These are phyloP conservation scores for Yamadazyma oceani DNA, from an alignment of 1,139 yeast species.

Conservation along the genomic window DNA sequence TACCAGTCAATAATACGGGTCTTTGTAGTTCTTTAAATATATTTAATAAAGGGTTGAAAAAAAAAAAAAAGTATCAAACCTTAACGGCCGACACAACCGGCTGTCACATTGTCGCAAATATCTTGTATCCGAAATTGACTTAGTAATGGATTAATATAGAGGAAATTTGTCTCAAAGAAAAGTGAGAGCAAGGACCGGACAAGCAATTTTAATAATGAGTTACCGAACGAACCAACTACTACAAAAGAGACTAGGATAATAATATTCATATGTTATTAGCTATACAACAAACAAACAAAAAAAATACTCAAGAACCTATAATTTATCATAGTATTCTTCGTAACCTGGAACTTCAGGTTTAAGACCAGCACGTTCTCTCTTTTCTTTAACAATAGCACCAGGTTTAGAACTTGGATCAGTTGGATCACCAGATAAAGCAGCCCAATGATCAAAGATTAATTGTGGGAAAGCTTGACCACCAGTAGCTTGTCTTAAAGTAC, in stretches of 20 bases:
- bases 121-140: no score
- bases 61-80: no score
- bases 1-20: no score
- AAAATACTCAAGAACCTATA: conserved; percentile 51
- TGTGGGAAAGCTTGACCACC: conserved; percentile 99
- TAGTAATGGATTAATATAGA: no score
- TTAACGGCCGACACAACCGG: no score
- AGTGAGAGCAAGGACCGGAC: neutral
- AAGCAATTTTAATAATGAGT: neutral
- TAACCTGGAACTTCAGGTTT: conserved; percentile 98
- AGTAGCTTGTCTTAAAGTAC: conserved; percentile 99
- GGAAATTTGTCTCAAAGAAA: no score
- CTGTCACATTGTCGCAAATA: no score
- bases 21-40: no score
- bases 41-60: no score
- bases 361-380: conserved; percentile 97
- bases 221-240: no score
- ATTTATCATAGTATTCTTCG: conserved; percentile 99
- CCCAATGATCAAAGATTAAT: conserved; percentile 99
- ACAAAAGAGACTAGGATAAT: no score
- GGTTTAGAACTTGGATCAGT: conserved; percentile 91
- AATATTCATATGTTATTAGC: conserved; percentile 14
- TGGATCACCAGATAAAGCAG: conserved; percentile 87
- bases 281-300: conserved; percentile 17
- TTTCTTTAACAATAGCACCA: conserved; percentile 84